These are phyloP conservation scores for Nigrospora oryzae DNA, from an alignment of 2,329 filamentous ascomycete genomes.

Conservation along the genomic window DNA sequence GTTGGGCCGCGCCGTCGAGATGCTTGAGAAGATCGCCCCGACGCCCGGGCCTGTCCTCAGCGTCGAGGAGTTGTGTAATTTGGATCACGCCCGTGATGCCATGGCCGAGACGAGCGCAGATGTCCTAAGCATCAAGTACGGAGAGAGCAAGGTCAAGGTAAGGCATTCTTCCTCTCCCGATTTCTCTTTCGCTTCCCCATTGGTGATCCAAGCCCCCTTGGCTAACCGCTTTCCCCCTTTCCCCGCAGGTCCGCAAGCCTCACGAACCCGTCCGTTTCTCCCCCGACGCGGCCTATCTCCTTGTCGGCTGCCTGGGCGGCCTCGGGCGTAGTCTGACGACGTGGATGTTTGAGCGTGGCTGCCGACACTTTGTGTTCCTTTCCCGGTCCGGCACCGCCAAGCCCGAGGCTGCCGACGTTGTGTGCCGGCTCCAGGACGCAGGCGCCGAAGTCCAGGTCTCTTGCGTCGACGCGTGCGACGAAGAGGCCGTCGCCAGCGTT, in stretches of 20 bases:
- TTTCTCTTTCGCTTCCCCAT: no score
- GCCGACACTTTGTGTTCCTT: conserved; percentile 21
- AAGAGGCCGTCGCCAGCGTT: conserved; percentile 7
- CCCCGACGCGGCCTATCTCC: background rate
- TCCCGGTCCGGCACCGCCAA: conserved; percentile 12
- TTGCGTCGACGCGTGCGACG: conserved; percentile 10
- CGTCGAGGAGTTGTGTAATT: background rate
- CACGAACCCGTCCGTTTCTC: background rate
- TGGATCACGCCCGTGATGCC: background rate
- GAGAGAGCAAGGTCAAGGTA: conserved; percentile 1
- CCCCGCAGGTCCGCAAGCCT: background rate
- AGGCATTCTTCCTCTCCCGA: no score
- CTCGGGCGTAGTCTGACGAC: conserved; percentile 21
- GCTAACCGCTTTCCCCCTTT: no score
- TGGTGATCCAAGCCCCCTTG: no score
- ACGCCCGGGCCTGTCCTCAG: background rate
- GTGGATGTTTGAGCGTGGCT: conserved; percentile 22
- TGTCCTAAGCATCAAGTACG: conserved; percentile 1
- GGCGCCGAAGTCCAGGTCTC: conserved; percentile 7
- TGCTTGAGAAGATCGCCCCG: background rate
- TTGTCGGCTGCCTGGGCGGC: conserved; percentile 16
- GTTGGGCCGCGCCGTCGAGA: background rate
- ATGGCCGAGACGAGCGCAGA: background rate
- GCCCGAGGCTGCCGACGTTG: background rate
- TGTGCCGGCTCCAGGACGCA: background rate